Base-by-base conservation (phyloP, 2,329 filamentous ascomycete species). In the Fusarium beomiforme region DNA sequence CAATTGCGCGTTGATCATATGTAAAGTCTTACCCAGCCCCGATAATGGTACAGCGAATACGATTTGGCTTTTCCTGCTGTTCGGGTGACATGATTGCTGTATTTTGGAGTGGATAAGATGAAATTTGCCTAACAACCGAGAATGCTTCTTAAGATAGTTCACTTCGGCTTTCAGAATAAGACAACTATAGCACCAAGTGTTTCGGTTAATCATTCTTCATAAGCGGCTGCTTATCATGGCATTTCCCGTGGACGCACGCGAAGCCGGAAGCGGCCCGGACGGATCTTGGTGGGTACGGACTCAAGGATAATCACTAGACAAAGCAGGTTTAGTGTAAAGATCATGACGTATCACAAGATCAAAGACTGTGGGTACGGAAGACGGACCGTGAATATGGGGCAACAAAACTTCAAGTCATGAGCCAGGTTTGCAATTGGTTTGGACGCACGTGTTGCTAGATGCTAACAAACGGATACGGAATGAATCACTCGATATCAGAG, bases 91-190 rank as follows among this genome's bases (percentile, higher is more conserved):
- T 58, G 10, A 23, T 50, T 12, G 26, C 11, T 10, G n/a, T 57
- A 17, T 7, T 58, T 31, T 41, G 19, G 16, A 36, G 9, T 16
- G 12, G 2, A 9, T 0, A 12, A 16, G 5, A 8, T 13, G n/a
- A 26, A 41, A 3, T 4, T 5, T 8, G 4, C 4, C 29, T 2
- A 8, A 2, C 6, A 17, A 19, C 4, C 10, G 0, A 4, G 11
- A 8, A 12, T 41, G 8, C 9, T 12, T 8, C 3, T 2, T 9
- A 4, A 1, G 13, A 47, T 14, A 17, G 31, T 2, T 31, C 12
- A 8, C 8, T 6, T 21, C 0, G 21, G 2, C 12, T 0, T 1
- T 47, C 4, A 47, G 6, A 4, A 21, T 12, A 16, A 47, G 16
- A 46, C 9, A 9, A 8, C 5, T 2, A 19, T 3, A 33, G 3